phyloP scores from a whole-genome alignment of 371 early-diverging fungal species.

The Mycotypha africana region DNA sequence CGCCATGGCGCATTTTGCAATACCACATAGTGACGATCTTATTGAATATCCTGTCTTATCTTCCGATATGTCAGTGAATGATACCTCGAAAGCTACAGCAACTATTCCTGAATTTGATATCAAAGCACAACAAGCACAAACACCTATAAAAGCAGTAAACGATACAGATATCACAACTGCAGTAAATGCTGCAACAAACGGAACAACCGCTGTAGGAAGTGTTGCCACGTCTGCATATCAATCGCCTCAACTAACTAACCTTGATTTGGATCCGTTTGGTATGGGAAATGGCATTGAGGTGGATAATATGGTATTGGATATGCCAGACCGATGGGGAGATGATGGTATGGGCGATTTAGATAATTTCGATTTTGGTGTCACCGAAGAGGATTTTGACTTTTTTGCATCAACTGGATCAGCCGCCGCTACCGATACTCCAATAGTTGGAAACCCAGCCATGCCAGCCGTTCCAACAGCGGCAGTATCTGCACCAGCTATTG shows the following conservation, averaged over 20 bases:
- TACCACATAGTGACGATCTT: slow-evolving; percentile 8
- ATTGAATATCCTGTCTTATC: slow-evolving; percentile 6
- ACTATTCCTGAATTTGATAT: background rate
- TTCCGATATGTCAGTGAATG: background rate
- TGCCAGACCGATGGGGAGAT: slow-evolving; percentile 25
- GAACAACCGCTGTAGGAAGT: background rate
- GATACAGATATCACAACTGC: background rate
- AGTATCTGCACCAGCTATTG: background rate
- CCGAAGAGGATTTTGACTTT: slow-evolving; percentile 46
- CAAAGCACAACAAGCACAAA: background rate
- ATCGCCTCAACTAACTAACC: slow-evolving; percentile 14
- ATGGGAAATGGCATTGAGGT: slow-evolving; percentile 13
- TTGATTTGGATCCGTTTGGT: slow-evolving; percentile 13
- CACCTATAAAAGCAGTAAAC: background rate
- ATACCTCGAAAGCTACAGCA: background rate
- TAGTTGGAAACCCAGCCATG: too few relatives aligned
- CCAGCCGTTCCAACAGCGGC: background rate
- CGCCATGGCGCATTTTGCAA: slow-evolving; percentile 11
- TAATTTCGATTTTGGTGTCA: slow-evolving; percentile 38
- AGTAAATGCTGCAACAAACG: background rate
- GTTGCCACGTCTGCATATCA: slow-evolving; percentile 3
- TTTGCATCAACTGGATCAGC: slow-evolving; percentile 15
- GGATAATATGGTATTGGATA: slow-evolving; percentile 22
- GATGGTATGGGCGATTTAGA: slow-evolving; percentile 36
- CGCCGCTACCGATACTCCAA: too few relatives aligned